Base-by-base conservation (phyloP, 345 rosid species). In the Moricandia arvensis region DNA sequence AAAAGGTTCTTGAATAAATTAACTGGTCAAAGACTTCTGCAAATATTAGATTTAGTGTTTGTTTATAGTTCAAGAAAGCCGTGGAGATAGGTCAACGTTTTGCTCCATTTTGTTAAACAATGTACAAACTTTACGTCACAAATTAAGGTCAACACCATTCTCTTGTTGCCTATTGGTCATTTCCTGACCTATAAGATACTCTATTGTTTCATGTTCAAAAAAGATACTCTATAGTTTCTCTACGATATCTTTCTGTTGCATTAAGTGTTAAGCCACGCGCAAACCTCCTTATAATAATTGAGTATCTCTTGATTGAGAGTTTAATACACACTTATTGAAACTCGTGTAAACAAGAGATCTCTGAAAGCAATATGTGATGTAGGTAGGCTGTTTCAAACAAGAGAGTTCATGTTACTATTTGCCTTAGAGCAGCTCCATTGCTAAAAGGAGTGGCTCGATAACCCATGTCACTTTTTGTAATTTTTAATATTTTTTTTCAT, bases 171-270 rank as follows among this genome's bases (percentile, higher is more conserved):
- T 13, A 45, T 64, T 43, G 62, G 53, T 43, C 27, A 64, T 30
- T 30, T 26, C 41, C n/a, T 31, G 59, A 61, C 58, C 66, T 13
- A 70, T 57, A 38, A 33, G 29, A n/a, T n/a, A 47, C 6, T 47
- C 24, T 21, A 21, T 21, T 21, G n/a, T n/a, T n/a, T n/a, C n/a
- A n/a, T n/a, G n/a, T n/a, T n/a, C n/a, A n/a, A n/a, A n/a, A n/a
- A n/a, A n/a, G n/a, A n/a, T n/a, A n/a, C n/a, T n/a, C 55, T 49
- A 16, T 9, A 2, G 55, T 49, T 49, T 77, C 54, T 64, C 62
- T 64, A 77, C 30, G 71, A 77, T 71, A 71, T 64, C 35, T 43
- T 76, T 76, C 80, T 76, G 80, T 76, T 76, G 75, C 31, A 41
- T 63, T 58, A 70, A 41, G 38, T 33, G 30, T 41, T 69, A 55